Conservation (phyloP, 2,329 filamentous ascomycete species). For the Mycosphaerella sp. region DNA sequence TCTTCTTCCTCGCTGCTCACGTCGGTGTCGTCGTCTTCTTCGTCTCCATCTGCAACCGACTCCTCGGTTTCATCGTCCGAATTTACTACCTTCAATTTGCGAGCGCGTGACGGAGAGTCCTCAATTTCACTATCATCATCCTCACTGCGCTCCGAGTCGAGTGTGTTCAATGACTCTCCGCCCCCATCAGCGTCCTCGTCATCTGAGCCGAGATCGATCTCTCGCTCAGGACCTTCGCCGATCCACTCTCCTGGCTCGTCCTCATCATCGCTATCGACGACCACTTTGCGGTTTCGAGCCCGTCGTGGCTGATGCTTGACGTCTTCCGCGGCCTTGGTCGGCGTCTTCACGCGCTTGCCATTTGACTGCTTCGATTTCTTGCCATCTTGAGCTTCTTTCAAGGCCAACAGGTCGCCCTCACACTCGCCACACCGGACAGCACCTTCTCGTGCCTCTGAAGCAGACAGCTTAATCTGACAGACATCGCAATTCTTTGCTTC, state of each 20-base stretch:
- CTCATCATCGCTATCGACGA: conserved; percentile 58
- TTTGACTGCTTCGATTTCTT: conserved; percentile 22
- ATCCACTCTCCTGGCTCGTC: conserved; percentile 63
- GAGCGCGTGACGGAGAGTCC: conserved; percentile 34
- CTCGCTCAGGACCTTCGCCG: conserved; percentile 61
- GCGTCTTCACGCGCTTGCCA: conserved; percentile 14
- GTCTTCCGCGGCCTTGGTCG: conserved; percentile 21
- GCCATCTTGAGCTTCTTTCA: conserved; percentile 44
- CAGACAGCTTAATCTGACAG: conserved; percentile 63
- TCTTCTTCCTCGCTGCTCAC: conserved; percentile 39
- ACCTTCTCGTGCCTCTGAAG: conserved; percentile 48
- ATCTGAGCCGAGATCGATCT: conserved; percentile 51
- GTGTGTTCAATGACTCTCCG: conserved; percentile 68
- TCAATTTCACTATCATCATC: conserved; percentile 44
- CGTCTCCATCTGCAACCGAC: conserved; percentile 48
- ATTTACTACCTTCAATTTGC: conserved; percentile 14
- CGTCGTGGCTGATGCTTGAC: conserved; percentile 29
- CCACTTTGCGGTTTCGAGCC: conserved; percentile 48
- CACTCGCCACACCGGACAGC: conserved; percentile 66
- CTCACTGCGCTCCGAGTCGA: conserved; percentile 60
- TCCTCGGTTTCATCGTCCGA: conserved; percentile 40
- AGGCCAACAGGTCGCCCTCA: conserved; percentile 62
- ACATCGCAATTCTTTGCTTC: conserved; percentile 73
- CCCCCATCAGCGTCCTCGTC: conserved; percentile 84
- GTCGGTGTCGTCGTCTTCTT: conserved; percentile 34